Percentiles rank a stretch among this genome's conserved stretches.
phyloP scores from a whole-genome alignment of 2,329 filamentous ascomycete genomes.

The Cordyceps farinosa region DNA sequence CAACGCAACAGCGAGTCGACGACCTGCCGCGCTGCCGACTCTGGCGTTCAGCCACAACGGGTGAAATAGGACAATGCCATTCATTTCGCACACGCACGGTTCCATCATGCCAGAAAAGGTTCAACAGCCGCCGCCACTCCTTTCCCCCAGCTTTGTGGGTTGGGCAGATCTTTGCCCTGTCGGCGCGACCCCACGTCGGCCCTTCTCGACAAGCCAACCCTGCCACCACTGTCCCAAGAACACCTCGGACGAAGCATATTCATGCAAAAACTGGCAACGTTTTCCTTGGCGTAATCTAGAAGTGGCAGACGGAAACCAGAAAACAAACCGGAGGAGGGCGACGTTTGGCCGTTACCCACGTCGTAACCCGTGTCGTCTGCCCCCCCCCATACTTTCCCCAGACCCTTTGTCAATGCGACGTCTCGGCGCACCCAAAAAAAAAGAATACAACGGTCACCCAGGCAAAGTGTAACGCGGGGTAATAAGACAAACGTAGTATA shows the following conservation, averaged over 20 bases:
- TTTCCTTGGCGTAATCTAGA: background rate
- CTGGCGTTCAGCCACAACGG: constrained; percentile 9
- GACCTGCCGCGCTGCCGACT: background rate
- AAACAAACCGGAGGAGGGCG: constrained; percentile 7
- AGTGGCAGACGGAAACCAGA: background rate
- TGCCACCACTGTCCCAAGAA: background rate
- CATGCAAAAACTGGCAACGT: background rate
- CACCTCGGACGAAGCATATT: background rate
- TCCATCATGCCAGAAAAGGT: background rate
- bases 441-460: background rate
- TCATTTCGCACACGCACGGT: background rate
- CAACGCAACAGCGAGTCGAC: background rate
- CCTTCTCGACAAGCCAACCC: background rate
- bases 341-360: background rate
- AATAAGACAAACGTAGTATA: background rate
- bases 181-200: background rate
- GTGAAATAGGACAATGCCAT: background rate
- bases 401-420: constrained; percentile 5
- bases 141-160: background rate
- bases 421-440: constrained; percentile 2
- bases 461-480: background rate
- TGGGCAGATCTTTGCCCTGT: background rate
- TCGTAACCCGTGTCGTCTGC: background rate
- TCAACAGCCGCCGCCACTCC: background rate
- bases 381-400: background rate